These are phyloP conservation scores for Chenopodium formosanum DNA, from an alignment of 148 eudicot genomes.

Conservation along the genomic window DNA sequence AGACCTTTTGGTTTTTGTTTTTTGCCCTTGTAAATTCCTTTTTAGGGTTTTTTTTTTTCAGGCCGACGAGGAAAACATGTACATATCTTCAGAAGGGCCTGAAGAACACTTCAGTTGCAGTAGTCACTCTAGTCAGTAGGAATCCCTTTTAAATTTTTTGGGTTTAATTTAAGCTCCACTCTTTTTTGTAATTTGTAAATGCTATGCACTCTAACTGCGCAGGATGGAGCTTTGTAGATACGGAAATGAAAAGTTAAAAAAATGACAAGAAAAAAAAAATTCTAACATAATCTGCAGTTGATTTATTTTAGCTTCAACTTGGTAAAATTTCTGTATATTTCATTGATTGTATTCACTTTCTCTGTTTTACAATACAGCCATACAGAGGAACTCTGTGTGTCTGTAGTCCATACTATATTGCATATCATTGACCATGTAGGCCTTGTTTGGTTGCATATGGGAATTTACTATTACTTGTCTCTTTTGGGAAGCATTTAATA, in stretches of 20 bases:
- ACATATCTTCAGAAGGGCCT: slow-evolving; percentile 25
- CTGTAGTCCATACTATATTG: too few species aligned
- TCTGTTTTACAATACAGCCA: too few species aligned
- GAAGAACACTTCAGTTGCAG: background rate
- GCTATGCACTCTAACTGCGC: slow-evolving; percentile 8
- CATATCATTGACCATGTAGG: too few species aligned
- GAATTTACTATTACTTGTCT: too few species aligned
- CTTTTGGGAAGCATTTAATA: too few species aligned
- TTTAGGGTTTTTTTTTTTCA: background rate
- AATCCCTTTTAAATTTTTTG: background rate
- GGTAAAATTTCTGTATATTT: background rate
- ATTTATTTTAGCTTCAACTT: background rate
- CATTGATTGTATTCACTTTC: too few species aligned
- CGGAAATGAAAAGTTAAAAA: background rate
- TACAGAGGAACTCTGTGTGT: too few species aligned
- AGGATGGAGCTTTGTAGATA: slow-evolving; percentile 19
- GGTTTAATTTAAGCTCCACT: slow-evolving; percentile 14
- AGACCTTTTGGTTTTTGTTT: background rate
- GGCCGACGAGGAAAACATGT: slow-evolving; percentile 14
- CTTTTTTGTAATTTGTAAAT: slow-evolving; percentile 22
- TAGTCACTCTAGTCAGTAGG: background rate
- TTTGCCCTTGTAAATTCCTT: slow-evolving; percentile 6
- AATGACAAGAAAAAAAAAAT: background rate
- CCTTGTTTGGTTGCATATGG: too few species aligned
- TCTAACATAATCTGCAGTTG: background rate